A percentile compares a stretch with the other conserved stretches of the same genome.
These are phyloP conservation scores for Pelargonium myrrhifolium DNA, from an alignment of 441 rosid species.

Conservation along the genomic window DNA sequence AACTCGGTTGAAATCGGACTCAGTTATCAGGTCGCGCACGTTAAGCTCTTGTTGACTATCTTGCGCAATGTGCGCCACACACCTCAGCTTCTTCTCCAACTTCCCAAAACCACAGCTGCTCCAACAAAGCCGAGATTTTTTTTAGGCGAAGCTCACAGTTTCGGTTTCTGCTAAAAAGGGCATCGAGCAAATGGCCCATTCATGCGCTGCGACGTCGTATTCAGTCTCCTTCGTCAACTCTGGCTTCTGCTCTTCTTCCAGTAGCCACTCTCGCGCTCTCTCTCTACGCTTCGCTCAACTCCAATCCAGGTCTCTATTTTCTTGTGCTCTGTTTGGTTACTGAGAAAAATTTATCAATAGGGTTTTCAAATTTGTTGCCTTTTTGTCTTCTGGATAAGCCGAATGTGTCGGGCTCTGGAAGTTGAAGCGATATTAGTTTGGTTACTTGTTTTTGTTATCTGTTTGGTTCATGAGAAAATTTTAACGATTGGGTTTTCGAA, in stretches of 20 bases:
- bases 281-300: neutral
- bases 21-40: neutral
- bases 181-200: neutral
- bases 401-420: neutral
- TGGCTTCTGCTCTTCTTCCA: neutral
- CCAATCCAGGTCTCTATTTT: neutral
- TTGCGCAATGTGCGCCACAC: neutral
- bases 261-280: neutral
- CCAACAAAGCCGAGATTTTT: neutral
- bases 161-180: too few relatives aligned
- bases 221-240: neutral
- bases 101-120: neutral
- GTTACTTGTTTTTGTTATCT: too few relatives aligned
- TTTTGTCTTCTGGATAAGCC: neutral
- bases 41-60: neutral
- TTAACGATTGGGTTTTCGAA: too few relatives aligned
- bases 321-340: neutral
- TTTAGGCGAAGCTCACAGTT: neutral
- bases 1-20: neutral
- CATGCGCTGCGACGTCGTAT: slow-evolving; percentile 1
- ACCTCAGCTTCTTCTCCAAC: neutral
- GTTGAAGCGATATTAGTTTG: too few relatives aligned
- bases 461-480: too few relatives aligned
- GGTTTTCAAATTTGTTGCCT: neutral
- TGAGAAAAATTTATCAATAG: neutral